These are phyloP conservation scores for Lipomyces yamadae DNA, from an alignment of 805 yeast genomes.

Conservation along the genomic window DNA sequence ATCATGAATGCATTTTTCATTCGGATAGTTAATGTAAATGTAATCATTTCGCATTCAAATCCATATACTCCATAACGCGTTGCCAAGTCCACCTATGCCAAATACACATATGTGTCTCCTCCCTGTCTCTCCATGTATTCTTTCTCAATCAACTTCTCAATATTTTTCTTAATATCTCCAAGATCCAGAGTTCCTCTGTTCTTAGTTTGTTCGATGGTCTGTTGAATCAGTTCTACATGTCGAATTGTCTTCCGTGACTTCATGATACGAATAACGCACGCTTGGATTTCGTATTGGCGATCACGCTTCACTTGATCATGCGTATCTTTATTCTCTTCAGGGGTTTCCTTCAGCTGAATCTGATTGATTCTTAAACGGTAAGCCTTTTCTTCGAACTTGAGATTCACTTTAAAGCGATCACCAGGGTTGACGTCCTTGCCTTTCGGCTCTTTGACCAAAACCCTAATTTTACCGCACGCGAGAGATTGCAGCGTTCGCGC, in stretches of 20 bases:
- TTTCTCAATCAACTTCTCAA: slow-evolving; percentile 42
- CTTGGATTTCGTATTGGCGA: slow-evolving; percentile 45
- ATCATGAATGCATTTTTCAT: neutral
- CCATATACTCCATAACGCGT: neutral
- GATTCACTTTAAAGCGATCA: slow-evolving; percentile 41
- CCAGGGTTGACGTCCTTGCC: slow-evolving; percentile 33
- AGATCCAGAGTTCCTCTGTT: slow-evolving; percentile 42
- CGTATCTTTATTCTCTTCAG: slow-evolving; percentile 37
- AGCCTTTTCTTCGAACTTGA: slow-evolving; percentile 38
- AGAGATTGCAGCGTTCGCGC: slow-evolving; percentile 41
- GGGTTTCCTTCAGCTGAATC: slow-evolving; percentile 38
- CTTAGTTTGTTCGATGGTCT: slow-evolving; percentile 41
- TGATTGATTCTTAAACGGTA: slow-evolving; percentile 41
- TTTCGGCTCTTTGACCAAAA: slow-evolving; percentile 39
- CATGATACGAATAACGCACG: slow-evolving; percentile 45
- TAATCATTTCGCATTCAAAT: neutral
- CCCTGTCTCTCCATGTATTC: slow-evolving; percentile 41
- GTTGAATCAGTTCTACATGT: slow-evolving; percentile 42
- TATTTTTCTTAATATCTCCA: slow-evolving; percentile 43
- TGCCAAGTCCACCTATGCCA: slow-evolving; percentile 17
- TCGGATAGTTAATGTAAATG: neutral
- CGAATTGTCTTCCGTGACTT: slow-evolving; percentile 40
- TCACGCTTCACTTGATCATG: slow-evolving; percentile 42
- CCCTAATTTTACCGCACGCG: slow-evolving; percentile 39
- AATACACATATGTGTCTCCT: slow-evolving; percentile 30